These are phyloP conservation scores for Candida hispaniensis DNA, from an alignment of 805 yeast species.

Conservation along the genomic window DNA sequence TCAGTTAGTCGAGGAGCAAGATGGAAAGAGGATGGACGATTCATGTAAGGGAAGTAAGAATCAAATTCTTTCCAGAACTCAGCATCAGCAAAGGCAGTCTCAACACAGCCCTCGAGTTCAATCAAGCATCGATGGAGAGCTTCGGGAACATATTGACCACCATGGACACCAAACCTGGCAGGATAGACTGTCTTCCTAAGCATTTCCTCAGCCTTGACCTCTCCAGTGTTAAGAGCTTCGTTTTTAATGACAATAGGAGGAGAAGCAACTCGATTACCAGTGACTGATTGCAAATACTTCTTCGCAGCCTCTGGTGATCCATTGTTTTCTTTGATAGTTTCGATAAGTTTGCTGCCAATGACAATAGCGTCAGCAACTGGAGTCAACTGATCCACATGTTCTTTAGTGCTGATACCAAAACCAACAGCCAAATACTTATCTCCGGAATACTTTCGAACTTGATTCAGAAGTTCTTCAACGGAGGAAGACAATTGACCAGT, in stretches of 20 bases:
- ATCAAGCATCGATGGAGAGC: constrained; percentile 82
- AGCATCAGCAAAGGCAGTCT: constrained; percentile 80
- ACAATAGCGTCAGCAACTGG: constrained; percentile 87
- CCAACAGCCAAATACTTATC: constrained; percentile 87
- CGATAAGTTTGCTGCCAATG: constrained; percentile 79
- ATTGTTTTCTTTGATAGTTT: constrained; percentile 53
- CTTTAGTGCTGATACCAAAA: constrained; percentile 91
- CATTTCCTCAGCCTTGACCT: constrained; percentile 14
- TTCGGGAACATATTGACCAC: constrained; percentile 99
- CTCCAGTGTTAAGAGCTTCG: constrained; percentile 7
- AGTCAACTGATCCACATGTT: constrained; percentile 75
- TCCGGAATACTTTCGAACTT: constrained; percentile 67
- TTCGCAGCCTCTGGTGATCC: constrained; percentile 43
- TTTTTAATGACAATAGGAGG: constrained; percentile 6
- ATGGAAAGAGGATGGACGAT: constrained; percentile 91
- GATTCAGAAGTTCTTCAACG: constrained; percentile 54
- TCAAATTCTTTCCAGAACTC: constrained; percentile 87
- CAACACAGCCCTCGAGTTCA: constrained; percentile 82
- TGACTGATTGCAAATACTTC: constrained; percentile 55
- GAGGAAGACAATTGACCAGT: constrained; percentile 50
- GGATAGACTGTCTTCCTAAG: constrained; percentile 32
- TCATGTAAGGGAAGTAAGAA: constrained; percentile 79
- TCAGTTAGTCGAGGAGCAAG: constrained; percentile 83
- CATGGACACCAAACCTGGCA: constrained; percentile 85
- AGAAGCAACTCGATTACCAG: constrained; percentile 37